A percentile compares a stretch with the other conserved stretches of the same genome.
These are phyloP conservation scores for Purshia tridentata DNA, from an alignment of 306 rosid species.

Conservation along the genomic window DNA sequence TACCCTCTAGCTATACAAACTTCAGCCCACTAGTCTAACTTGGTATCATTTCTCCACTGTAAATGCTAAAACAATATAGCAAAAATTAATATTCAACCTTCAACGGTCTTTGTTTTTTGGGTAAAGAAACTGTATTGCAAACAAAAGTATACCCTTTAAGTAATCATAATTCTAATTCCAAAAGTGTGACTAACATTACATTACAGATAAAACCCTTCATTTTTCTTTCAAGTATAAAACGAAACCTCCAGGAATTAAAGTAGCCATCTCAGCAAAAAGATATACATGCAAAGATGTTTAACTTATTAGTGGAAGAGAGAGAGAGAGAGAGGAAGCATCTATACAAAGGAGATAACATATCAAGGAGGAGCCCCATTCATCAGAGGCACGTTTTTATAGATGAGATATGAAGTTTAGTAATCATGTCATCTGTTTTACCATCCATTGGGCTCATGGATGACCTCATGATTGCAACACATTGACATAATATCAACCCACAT, in stretches of 20 bases:
- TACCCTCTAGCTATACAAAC: too few species aligned
- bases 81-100: too few species aligned
- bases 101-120: too few species aligned
- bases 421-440: constrained; percentile 23
- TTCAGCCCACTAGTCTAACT: too few species aligned
- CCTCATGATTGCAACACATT: constrained; percentile 16
- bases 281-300: neutral
- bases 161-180: too few species aligned
- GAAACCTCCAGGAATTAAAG: neutral
- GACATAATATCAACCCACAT: constrained; percentile 15
- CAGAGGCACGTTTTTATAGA: neutral
- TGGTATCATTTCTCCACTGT: too few species aligned
- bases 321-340: neutral
- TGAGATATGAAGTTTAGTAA: neutral
- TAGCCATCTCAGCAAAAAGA: neutral
- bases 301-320: neutral
- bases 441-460: constrained; percentile 10
- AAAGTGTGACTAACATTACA: too few species aligned
- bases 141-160: too few species aligned
- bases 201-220: too few species aligned
- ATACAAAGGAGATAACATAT: constrained; percentile 13
- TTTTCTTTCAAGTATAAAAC: neutral
- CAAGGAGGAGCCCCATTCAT: constrained; percentile 1
- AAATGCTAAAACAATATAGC: too few species aligned
- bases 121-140: too few species aligned